These are phyloP conservation scores for Sarcocystis neurona DNA, from an alignment of 169 alveolate species.

Conservation along the genomic window DNA sequence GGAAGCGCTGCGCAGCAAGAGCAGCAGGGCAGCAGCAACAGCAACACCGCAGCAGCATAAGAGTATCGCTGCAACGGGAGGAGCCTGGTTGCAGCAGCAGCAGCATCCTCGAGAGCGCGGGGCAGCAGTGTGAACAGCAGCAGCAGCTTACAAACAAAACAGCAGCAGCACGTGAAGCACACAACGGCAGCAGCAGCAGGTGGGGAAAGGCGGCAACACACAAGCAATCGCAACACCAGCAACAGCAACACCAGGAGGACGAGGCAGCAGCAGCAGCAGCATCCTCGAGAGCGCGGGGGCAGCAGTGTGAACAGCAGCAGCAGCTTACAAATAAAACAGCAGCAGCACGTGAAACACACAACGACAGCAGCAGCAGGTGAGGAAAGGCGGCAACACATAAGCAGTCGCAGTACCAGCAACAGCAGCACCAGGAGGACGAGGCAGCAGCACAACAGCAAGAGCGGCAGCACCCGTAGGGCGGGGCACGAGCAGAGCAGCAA, in stretches of 20 bases:
- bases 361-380: not conserved
- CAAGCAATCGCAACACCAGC: no score
- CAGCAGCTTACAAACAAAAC: not conserved
- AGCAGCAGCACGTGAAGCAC: not conserved
- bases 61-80: no score
- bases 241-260: no score
- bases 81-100: not conserved
- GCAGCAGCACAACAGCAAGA: not conserved
- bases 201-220: not conserved
- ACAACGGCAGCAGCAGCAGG: not conserved
- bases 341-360: not conserved
- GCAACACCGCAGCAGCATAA: not conserved
- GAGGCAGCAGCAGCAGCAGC: not conserved
- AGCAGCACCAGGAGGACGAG: no score
- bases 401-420: no score
- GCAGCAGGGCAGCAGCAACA: not conserved
- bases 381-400: not conserved
- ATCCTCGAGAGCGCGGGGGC: not conserved
- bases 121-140: no score
- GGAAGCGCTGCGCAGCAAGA: not conserved
- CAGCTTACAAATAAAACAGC: not conserved
- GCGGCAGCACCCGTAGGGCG: not conserved
- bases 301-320: no score
- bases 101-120: not conserved
- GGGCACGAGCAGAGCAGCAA: not conserved